These are phyloP conservation scores for Przewalskia tangutica DNA, from an alignment of 257 asterid genomes.

Conservation along the genomic window DNA sequence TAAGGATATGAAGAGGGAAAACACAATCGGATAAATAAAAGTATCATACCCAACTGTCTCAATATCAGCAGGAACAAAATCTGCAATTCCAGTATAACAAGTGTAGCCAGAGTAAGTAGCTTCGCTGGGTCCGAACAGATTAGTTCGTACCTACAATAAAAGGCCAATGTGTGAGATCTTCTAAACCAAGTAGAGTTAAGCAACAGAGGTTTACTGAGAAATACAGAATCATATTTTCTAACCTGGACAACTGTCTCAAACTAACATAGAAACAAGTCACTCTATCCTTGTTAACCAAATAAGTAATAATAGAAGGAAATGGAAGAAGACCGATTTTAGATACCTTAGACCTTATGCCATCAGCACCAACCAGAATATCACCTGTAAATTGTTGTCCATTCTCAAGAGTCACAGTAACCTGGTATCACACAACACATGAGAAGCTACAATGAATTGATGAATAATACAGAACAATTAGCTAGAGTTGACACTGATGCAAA, in stretches of 20 bases:
- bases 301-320: background rate
- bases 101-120: conserved; percentile 82
- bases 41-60: conserved; percentile 80
- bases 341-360: conserved; percentile 96
- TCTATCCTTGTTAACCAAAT: background rate
- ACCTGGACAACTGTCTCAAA: background rate
- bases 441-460: background rate
- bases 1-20: background rate
- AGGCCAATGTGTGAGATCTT: background rate
- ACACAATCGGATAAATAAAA: background rate
- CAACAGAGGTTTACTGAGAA: background rate
- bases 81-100: conserved; percentile 96
- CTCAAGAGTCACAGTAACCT: conserved; percentile 77
- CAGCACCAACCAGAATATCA: conserved; percentile 95
- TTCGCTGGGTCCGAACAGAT: conserved; percentile 62
- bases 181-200: background rate
- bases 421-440: conserved; percentile 4
- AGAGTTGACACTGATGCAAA: background rate
- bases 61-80: conserved; percentile 88
- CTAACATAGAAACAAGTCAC: background rate
- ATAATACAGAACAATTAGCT: background rate
- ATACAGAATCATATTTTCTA: background rate
- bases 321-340: background rate
- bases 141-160: conserved; percentile 50
- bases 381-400: conserved; percentile 63